A percentile compares a stretch with the other conserved stretches of the same genome.
phyloP scores from a whole-genome alignment of 192 early-diverging fungal genomes.

The Backusella luteola region DNA sequence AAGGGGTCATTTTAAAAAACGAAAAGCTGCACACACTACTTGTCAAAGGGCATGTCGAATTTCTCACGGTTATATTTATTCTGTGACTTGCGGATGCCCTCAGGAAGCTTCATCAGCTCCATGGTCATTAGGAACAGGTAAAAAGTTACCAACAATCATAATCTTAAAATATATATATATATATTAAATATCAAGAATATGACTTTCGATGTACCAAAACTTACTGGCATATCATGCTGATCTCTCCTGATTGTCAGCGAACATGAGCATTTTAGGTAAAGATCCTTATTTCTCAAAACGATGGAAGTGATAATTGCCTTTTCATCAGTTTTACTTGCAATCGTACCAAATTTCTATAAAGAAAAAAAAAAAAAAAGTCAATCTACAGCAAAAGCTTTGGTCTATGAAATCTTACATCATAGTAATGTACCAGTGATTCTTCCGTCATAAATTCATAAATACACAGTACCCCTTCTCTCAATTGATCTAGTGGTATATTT shows the following conservation, averaged over 20 bases:
- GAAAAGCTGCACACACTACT: background rate
- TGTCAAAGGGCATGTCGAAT: background rate
- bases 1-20: background rate
- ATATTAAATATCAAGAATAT: no score
- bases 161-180: background rate
- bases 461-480: background rate
- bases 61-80: slow-evolving; percentile 6
- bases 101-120: background rate
- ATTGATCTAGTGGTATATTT: background rate
- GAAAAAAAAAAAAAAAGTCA: background rate
- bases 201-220: background rate
- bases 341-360: background rate
- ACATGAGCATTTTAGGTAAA: slow-evolving; percentile 1
- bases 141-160: slow-evolving; percentile 8
- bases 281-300: background rate
- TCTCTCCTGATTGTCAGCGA: background rate
- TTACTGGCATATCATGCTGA: background rate
- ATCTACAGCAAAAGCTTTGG: background rate
- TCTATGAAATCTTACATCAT: background rate
- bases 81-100: background rate
- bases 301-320: background rate
- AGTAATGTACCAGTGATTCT: background rate
- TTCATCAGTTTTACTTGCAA: background rate
- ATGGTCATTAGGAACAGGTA: background rate
- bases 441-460: slow-evolving; percentile 7